Conservation (phyloP, 1,139 yeast species). For the Keqinozyma sinolaborantium region DNA sequence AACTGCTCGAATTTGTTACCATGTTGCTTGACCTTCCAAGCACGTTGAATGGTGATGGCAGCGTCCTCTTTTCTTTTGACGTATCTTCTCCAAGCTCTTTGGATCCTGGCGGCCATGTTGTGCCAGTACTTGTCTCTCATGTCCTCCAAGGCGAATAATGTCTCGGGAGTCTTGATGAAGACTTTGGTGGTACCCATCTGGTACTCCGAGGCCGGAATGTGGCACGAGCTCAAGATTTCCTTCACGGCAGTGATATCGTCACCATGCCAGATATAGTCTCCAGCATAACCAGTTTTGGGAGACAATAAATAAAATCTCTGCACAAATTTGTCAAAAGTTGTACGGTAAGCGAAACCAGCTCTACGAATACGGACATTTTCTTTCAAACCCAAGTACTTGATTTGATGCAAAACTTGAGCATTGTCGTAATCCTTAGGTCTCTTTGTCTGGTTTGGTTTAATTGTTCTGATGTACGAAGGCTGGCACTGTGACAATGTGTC, state of each 20-base stretch:
- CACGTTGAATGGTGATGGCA: slow-evolving; percentile 78
- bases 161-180: slow-evolving; percentile 95
- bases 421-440: slow-evolving; percentile 89
- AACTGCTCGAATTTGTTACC: slow-evolving; percentile 80
- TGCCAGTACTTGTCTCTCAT: slow-evolving; percentile 98
- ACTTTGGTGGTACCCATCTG: slow-evolving; percentile 95
- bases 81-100: slow-evolving; percentile 93
- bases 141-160: slow-evolving; percentile 90
- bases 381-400: slow-evolving; percentile 91
- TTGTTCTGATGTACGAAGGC: slow-evolving; percentile 96
- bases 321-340: slow-evolving; percentile 95
- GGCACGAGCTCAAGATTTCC: slow-evolving; percentile 75
- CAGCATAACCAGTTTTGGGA: slow-evolving; percentile 91
- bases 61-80: slow-evolving; percentile 81
- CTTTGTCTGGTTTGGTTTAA: slow-evolving; percentile 93
- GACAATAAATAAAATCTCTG: slow-evolving; percentile 91
- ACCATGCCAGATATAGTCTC: slow-evolving; percentile 95
- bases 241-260: slow-evolving; percentile 78
- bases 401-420: slow-evolving; percentile 89
- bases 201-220: slow-evolving; percentile 76
- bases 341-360: slow-evolving; percentile 98
- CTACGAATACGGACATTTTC: slow-evolving; percentile 97
- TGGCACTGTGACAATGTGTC: slow-evolving; percentile 85
- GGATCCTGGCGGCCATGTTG: slow-evolving; percentile 96
- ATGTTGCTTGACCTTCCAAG: slow-evolving; percentile 78